Percentiles rank a stretch among this genome's conserved stretches.
Evolutionary conservation across 176 grass and related monocot species (phyloP).

Genomic region (Cenchrus fungigraminus): DNA sequence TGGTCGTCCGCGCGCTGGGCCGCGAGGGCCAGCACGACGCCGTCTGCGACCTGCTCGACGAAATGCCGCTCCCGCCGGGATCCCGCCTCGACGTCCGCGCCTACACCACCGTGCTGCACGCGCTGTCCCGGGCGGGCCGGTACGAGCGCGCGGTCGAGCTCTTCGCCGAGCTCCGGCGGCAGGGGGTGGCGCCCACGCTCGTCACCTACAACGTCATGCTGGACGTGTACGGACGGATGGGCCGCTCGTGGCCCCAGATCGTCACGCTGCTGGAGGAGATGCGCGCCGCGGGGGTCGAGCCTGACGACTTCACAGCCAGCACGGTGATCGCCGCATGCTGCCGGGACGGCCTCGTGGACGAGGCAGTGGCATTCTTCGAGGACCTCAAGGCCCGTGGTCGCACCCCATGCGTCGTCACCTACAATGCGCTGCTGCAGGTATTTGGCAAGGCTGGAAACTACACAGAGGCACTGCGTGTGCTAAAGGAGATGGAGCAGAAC

Average conservation of each 20-base stretch:
- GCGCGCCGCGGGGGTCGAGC: conserved; percentile 38
- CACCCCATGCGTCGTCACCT: conserved; percentile 64
- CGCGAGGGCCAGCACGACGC: conserved; percentile 52
- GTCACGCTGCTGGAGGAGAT: conserved; percentile 70
- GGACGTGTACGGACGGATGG: conserved; percentile 82
- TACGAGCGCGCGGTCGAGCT: conserved; percentile 67
- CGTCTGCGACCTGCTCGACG: conserved; percentile 69
- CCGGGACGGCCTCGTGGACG: conserved; percentile 60
- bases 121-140: conserved; percentile 57
- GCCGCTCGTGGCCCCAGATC: conserved; percentile 73
- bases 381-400: conserved; percentile 67
- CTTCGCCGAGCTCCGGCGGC: conserved; percentile 59
- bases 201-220: conserved; percentile 97
- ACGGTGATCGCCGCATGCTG: conserved; percentile 76
- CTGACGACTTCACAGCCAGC: conserved; percentile 88
- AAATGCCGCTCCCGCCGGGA: conserved; percentile 51
- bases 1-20: conserved; percentile 66
- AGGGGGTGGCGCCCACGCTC: conserved; percentile 63
- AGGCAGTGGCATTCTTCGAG: conserved; percentile 69
- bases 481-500: conserved; percentile 77
- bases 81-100: conserved; percentile 69
- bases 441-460: conserved; percentile 78
- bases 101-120: conserved; percentile 81
- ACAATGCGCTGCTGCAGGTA: conserved; percentile 84
- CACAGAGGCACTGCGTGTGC: conserved; percentile 56